Percentiles rank a stretch among this genome's conserved stretches.
Evolutionary conservation across 2,329 filamentous ascomycete genomes (phyloP).

Genomic region (Epichloe coenophiala): DNA sequence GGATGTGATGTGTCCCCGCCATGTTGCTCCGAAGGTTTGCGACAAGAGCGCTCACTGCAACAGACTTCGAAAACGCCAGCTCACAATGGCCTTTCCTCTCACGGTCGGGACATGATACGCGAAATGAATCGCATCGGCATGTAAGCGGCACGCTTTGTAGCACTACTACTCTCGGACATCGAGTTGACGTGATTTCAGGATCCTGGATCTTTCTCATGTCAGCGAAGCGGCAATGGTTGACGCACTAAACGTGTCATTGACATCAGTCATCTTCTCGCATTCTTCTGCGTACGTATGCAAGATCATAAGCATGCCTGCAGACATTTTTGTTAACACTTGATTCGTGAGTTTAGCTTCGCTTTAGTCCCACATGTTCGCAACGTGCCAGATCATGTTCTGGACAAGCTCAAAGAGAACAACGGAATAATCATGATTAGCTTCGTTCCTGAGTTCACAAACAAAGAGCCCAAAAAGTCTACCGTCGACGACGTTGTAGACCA

Average conservation of each 20-base stretch:
- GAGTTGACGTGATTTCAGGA: constrained; percentile 11
- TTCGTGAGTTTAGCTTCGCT: constrained; percentile 41
- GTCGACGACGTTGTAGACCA: constrained; percentile 63
- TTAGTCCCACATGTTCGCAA: constrained; percentile 68
- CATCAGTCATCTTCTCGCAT: constrained; percentile 74
- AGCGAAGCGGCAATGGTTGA: constrained; percentile 1
- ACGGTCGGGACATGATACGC: constrained; percentile 53
- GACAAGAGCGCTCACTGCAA: constrained; percentile 30
- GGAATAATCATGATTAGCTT: constrained; percentile 83
- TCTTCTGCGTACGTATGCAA: constrained; percentile 6
- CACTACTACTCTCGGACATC: not conserved
- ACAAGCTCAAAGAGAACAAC: constrained; percentile 54
- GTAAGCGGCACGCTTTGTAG: not conserved
- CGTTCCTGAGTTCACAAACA: constrained; percentile 52
- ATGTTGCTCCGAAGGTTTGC: constrained; percentile 24
- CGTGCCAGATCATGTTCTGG: constrained; percentile 65
- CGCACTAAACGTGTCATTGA: constrained; percentile 23
- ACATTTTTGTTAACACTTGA: not conserved
- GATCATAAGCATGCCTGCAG: not conserved
- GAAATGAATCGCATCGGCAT: constrained; percentile 68
- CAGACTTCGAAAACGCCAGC: constrained; percentile 39
- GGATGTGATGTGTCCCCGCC: constrained; percentile 32
- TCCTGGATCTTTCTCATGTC: constrained; percentile 63
- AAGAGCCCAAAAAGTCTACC: constrained; percentile 50
- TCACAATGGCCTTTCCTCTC: constrained; percentile 49